Evolutionary conservation across 257 asterid genomes (phyloP), one percentile per base, ranked within the genome.

Genomic region (Mitragyna speciosa): DNA sequence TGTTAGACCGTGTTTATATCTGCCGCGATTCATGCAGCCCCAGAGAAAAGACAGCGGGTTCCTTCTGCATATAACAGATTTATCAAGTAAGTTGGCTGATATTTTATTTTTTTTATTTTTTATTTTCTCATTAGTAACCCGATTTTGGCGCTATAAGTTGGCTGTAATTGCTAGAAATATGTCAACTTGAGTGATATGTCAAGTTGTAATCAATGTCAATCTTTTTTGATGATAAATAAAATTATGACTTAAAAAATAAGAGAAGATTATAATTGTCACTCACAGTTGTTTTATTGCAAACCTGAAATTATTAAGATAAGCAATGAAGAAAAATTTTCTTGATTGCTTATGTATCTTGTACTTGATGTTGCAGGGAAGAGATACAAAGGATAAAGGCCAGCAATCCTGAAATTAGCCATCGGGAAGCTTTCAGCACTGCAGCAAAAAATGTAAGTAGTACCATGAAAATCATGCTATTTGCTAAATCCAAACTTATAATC

Each of bases 361-460:
- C 41, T 70, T 63, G 22, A 63, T 49, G 43, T 69, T 70, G 5
- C 84, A 94, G 97, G 89, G 98, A 94, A 84, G 98, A 94, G 88
- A 94, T 94, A 84, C 98, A 93, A 87, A 94, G 98, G 94, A 93
- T 94, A 87, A 94, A 94, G 71, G 96, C 97, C 7, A 83, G 91
- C 87, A 92, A 93, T 83, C 98, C 98, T 24, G 96, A 93, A 84
- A 94, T 94, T 48, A 94, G 93, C 86, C 98, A 94, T 85, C 87
- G 98, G 45, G 96, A 94, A 87, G 98, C 98, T 67, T 94, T 94
- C 54, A 93, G 98, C 86, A 90, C 97, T 12, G 98, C 98, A 64
- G 98, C 98, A 22, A 94, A 94, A 80, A 94, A 92, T 75, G 98
- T 91, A 86, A 89, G 98, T 81, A 14, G 4, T 41, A 64, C 5